Evolutionary conservation across 176 grass and related monocot genomes (phyloP), one percentile per base, ranked within the genome.

Genomic region (Secale cereale): DNA sequence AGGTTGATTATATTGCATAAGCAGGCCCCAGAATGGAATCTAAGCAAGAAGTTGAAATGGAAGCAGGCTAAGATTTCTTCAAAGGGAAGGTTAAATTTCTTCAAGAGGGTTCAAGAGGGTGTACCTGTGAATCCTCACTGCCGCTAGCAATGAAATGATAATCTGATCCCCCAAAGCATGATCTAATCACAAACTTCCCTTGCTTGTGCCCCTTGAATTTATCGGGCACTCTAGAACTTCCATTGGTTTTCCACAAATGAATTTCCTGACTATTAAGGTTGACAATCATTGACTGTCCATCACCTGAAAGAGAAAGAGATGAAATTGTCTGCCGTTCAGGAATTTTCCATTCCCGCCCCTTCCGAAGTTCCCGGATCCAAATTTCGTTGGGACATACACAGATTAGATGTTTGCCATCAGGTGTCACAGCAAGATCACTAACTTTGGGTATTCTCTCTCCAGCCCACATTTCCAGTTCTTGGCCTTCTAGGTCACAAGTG

Each of bases 81-180:
- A 36, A 77, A 59, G 30, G 27, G 61, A 72, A 37, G 66, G 77
- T 29, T 37, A 75, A 43, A 83, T 7, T 61, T 27, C n/a, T n/a
- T n/a, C n/a, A n/a, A n/a, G n/a, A n/a, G n/a, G n/a, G n/a, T n/a
- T 56, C 5, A 45, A 62, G 17, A 54, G 78, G 39, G 62, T 22
- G 81, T 92, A 99, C 97, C 97, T 96, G 92, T 17, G 97, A 99
- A 84, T 99, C 97, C 84, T 99, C 91, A 75, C 97, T 99, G 74
- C 97, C 93, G 79, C 93, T 96, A 74, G 97, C 97, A 83, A 96
- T 83, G 76, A 96, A 99, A 28, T 75, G 64, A 84, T 86, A 95
- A 59, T 87, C 71, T 36, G 90, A 94, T 78, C 97, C 97, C 56
- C 97, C 97, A 86, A 99, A 94, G 90, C 97, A 99, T 76, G 97